Base-by-base conservation (phyloP, 805 yeast genomes). In the Candida easanensis region DNA sequence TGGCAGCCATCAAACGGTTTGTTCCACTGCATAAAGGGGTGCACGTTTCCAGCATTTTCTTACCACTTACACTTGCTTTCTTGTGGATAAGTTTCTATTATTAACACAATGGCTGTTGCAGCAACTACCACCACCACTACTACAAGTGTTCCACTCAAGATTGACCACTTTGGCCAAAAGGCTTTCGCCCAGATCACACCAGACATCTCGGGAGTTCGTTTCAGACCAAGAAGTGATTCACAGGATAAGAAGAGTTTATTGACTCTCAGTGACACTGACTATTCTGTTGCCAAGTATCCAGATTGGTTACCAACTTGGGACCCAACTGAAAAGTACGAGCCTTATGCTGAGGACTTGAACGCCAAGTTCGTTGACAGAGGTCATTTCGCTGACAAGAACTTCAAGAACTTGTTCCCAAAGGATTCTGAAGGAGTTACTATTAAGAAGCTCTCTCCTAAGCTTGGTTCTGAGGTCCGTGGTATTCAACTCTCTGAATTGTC, bases 241-340 rank as follows among this genome's bases (percentile, higher is more conserved):
- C n/a, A n/a, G n/a, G 73, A 68, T 36, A 56, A 57, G 25, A 71
- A 74, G 27, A 82, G 82, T 19, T 64, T 73, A 16, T 64, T 71
- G 49, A 58, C 58, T 16, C 74, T 76, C 19, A 66, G 76, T 39
- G 68, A 69, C 49, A 58, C 61, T 31, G 67, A 62, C 33, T 65
- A 67, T 48, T 63, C 70, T 27, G 42, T 38, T 11, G 52, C 66
- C 7, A 36, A 54, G 33, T 73, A 66, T 58, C 82, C 83, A 4
- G 80, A 76, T 11, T 82, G 76, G 65, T 68, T 81, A 35, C 88
- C 88, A 18, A 74, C 84, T 2, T 82, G 84, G 84, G 78, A 81
- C 55, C 80, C 81, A 18, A 65, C 57, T n/a, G 74, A 78, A 53
- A 76, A 76, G 53, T 70, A 62, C 54, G 73, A 68, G 18, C 76